A percentile compares a stretch with the other conserved stretches of the same genome.
Conservation (phyloP, 345 rosid genomes). For the Camelina neglecta region DNA sequence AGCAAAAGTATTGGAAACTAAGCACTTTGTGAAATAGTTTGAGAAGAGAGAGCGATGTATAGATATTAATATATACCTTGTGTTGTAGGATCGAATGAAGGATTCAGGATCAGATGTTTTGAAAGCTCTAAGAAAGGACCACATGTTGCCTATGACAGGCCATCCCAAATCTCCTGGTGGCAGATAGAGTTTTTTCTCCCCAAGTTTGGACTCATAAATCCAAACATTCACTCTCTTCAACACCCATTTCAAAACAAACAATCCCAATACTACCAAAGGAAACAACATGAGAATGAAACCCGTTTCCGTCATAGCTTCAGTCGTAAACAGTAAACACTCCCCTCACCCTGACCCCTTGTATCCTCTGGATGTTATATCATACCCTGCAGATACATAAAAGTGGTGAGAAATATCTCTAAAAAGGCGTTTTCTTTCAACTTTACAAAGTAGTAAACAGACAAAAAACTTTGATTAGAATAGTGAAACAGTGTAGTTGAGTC, state of each 20-base stretch:
- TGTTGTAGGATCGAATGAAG: conserved; percentile 49
- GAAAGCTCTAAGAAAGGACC: conserved; percentile 84
- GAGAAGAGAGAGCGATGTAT: neutral
- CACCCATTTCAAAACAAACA: conserved; percentile 51
- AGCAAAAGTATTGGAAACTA: conserved; percentile 3
- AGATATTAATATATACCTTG: conserved; percentile 47
- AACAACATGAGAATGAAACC: conserved; percentile 23
- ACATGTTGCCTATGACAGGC: conserved; percentile 91
- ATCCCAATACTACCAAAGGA: conserved; percentile 29
- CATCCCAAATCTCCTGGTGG: conserved; percentile 92
- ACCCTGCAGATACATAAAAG: conserved; percentile 23
- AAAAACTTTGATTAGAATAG: conserved; percentile 22
- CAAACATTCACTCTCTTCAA: conserved; percentile 57
- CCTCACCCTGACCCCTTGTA: conserved; percentile 21
- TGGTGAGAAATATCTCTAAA: conserved; percentile 17
- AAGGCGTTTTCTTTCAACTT: neutral
- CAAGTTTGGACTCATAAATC: conserved; percentile 65
- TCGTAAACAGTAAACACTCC: neutral
- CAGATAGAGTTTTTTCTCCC: conserved; percentile 50
- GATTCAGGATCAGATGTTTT: conserved; percentile 74
- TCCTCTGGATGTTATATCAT: conserved; percentile 11
- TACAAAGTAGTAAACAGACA: conserved; percentile 31
- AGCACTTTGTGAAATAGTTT: neutral
- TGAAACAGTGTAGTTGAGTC: conserved; percentile 36
- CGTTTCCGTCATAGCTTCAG: conserved; percentile 31